A percentile compares a stretch with the other conserved stretches of the same genome.
These are phyloP conservation scores for Adansonia digitata DNA, from an alignment of 345 rosid genomes.

Conservation along the genomic window DNA sequence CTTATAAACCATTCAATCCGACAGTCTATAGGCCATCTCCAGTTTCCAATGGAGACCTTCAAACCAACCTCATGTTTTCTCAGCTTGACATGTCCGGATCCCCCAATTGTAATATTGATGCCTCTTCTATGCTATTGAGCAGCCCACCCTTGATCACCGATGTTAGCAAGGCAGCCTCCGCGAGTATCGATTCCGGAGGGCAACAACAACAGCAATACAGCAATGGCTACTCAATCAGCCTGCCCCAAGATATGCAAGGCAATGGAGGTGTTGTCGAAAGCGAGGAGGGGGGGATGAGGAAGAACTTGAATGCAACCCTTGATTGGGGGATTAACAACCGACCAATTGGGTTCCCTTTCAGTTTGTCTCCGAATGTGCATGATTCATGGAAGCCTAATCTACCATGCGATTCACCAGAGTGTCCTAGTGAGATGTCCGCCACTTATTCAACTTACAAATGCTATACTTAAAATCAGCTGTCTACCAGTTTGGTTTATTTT, in stretches of 20 bases:
- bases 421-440: conserved; percentile 50
- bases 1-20: conserved; percentile 25
- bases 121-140: conserved; percentile 30
- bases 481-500: background rate
- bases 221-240: conserved; percentile 34
- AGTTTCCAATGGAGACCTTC: conserved; percentile 26
- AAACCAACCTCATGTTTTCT: conserved; percentile 34
- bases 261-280: conserved; percentile 18
- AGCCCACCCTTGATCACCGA: conserved; percentile 20
- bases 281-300: conserved; percentile 27
- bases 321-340: conserved; percentile 27
- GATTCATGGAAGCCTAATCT: conserved; percentile 35
- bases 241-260: conserved; percentile 35
- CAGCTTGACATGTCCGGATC: too few relatives aligned
- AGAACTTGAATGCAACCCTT: conserved; percentile 12
- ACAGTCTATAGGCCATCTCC: conserved; percentile 22
- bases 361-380: conserved; percentile 27
- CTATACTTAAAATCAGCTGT: conserved; percentile 31
- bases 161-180: conserved; percentile 16
- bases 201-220: conserved; percentile 25
- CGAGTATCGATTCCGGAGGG: conserved; percentile 28
- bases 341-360: conserved; percentile 57
- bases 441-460: conserved; percentile 50
- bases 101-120: conserved; percentile 18
- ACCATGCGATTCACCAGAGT: conserved; percentile 47